These are phyloP conservation scores for Stygiomarasmius scandens DNA, from an alignment of 1,284 basidiomycete species.

Conservation along the genomic window DNA sequence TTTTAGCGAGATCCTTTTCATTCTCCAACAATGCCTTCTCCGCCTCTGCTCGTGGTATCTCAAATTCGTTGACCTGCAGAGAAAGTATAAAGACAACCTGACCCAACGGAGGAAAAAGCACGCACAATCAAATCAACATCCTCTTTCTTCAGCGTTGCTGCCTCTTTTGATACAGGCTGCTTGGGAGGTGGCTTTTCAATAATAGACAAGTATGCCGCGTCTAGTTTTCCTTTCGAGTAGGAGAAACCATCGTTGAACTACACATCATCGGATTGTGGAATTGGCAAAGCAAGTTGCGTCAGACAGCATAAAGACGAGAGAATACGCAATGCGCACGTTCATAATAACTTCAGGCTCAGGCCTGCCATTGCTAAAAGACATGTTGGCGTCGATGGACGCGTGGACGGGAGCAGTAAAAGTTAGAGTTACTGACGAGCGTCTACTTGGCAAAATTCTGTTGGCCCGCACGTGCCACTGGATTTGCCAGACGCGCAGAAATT, in stretches of 20 bases:
- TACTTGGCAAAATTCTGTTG: neutral
- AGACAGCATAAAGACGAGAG: neutral
- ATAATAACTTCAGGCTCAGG: constrained; percentile 71
- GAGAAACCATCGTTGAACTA: constrained; percentile 68
- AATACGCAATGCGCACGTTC: constrained; percentile 48
- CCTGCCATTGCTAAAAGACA: constrained; percentile 50
- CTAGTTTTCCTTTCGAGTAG: constrained; percentile 67
- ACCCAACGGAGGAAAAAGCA: constrained; percentile 9
- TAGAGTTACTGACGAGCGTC: neutral
- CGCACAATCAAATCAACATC: constrained; percentile 67
- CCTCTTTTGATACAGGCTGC: constrained; percentile 36
- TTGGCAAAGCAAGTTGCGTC: neutral
- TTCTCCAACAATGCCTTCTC: constrained; percentile 57
- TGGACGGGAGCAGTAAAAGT: neutral
- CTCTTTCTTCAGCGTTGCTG: constrained; percentile 50
- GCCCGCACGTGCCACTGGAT: too few relatives aligned
- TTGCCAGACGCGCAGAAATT: too few relatives aligned
- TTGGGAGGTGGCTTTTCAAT: constrained; percentile 57
- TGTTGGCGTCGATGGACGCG: constrained; percentile 2
- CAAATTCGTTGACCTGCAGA: constrained; percentile 64
- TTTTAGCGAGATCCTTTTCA: constrained; percentile 45
- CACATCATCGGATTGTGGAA: constrained; percentile 3
- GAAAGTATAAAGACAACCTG: neutral
- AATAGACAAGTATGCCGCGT: constrained; percentile 59
- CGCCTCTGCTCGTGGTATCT: constrained; percentile 59